These are phyloP conservation scores for Stentor roeselii DNA, from an alignment of 73 alveolate species.

Conservation along the genomic window DNA sequence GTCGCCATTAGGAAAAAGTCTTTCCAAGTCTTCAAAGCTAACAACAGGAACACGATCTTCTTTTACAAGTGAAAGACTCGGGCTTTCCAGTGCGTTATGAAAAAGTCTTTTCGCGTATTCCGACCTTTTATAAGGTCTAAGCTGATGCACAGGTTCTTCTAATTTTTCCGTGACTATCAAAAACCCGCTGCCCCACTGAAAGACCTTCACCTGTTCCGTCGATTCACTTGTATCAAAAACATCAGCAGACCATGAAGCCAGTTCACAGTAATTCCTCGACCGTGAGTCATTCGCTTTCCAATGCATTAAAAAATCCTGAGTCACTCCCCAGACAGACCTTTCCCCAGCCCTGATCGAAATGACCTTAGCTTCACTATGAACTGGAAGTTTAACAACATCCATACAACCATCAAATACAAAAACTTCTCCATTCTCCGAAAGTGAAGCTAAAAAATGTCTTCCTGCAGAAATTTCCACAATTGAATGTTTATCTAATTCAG, in stretches of 20 bases:
- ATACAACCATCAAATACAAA: constrained; percentile 21
- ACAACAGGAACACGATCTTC: neutral
- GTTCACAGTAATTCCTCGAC: neutral
- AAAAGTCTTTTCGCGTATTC: constrained; percentile 11
- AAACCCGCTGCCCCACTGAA: neutral
- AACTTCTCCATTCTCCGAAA: neutral
- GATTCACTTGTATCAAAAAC: neutral
- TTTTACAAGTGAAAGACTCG: neutral
- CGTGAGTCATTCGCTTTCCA: neutral
- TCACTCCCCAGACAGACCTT: neutral
- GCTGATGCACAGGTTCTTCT: neutral
- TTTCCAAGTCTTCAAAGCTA: neutral
- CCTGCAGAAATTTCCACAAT: neutral
- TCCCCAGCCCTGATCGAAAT: neutral
- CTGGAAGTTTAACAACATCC: neutral
- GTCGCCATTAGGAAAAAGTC: constrained; percentile 18
- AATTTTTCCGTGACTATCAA: neutral
- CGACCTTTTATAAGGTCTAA: neutral
- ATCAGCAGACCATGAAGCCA: neutral
- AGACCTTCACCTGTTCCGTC: too few species aligned
- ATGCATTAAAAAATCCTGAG: neutral
- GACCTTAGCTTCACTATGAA: neutral
- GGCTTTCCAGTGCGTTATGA: neutral
- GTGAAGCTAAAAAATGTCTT: neutral
- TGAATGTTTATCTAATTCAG: neutral